Conservation (phyloP, 441 rosid genomes). For the Populus hybrid region DNA sequence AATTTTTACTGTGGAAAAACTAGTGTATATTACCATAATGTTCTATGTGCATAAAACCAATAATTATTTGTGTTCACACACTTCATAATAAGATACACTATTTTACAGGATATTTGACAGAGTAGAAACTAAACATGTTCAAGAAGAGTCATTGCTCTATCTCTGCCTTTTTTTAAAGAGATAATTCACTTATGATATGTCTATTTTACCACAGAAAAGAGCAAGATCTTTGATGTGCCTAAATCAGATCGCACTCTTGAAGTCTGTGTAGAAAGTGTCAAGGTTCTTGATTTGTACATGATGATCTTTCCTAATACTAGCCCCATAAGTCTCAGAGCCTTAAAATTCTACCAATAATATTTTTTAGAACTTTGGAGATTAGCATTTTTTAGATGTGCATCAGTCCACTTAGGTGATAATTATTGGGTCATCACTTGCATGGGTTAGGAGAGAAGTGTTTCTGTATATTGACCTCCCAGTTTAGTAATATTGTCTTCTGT, state of each 20-base stretch:
- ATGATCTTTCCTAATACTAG: neutral
- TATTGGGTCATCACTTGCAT: neutral
- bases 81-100: neutral
- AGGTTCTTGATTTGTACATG: neutral
- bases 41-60: neutral
- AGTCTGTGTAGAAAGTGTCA: neutral
- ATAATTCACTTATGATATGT: neutral
- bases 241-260: neutral
- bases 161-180: neutral
- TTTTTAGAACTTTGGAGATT: neutral
- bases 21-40: neutral
- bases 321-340: neutral
- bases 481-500: neutral
- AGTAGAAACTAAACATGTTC: no score
- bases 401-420: conserved; percentile 1
- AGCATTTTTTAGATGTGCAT: neutral
- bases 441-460: no score
- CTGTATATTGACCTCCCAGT: neutral
- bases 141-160: no score
- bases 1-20: neutral
- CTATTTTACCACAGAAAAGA: neutral
- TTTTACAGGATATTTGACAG: no score
- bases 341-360: neutral
- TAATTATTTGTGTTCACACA: neutral
- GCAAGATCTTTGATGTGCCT: neutral